Conservation (phyloP, 2,329 filamentous ascomycete species). For the Cercospora berteroae region DNA sequence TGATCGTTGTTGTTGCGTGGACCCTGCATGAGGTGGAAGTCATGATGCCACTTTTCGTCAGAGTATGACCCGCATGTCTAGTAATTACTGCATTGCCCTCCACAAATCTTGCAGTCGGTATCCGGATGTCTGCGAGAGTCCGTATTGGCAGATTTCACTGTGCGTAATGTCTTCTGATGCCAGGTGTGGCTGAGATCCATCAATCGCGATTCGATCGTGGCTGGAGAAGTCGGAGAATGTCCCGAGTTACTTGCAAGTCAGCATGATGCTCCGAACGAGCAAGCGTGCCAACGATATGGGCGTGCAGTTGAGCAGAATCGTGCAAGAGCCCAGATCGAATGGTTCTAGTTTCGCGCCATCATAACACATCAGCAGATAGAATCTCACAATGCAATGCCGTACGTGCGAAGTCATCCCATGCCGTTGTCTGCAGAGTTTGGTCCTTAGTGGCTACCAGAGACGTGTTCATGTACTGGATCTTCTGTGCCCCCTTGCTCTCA, state of each 20-base stretch:
- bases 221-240: not conserved
- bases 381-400: not conserved
- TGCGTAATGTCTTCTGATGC: not conserved
- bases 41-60: conserved; percentile 10
- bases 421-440: not conserved
- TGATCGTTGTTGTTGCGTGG: not conserved
- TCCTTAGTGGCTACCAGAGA: not conserved
- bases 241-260: not conserved
- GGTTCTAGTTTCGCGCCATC: too few species aligned
- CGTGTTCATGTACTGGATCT: not conserved
- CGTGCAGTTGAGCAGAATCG: not conserved
- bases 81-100: not conserved
- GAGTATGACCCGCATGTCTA: not conserved
- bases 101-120: not conserved
- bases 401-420: not conserved
- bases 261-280: not conserved
- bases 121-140: not conserved
- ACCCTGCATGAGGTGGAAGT: conserved; percentile 2
- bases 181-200: not conserved
- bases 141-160: not conserved
- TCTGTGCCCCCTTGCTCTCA: too few species aligned
- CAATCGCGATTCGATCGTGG: not conserved
- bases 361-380: not conserved
- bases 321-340: not conserved
- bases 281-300: not conserved